These are phyloP conservation scores for Cordyceps cateniannulata DNA, from an alignment of 2,329 filamentous ascomycete genomes.

Conservation along the genomic window DNA sequence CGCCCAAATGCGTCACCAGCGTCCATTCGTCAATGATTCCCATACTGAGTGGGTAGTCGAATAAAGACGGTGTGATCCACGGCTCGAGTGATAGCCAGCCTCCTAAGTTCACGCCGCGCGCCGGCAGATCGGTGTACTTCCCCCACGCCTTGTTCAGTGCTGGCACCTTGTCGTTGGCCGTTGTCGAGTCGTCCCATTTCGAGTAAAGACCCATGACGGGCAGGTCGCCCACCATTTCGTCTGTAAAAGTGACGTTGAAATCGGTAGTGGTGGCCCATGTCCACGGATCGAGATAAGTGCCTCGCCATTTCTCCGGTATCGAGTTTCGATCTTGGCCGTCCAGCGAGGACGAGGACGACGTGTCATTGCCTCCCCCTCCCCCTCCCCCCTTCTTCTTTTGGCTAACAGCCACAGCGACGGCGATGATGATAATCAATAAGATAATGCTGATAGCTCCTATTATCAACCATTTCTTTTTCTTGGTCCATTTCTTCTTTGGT, in stretches of 20 bases:
- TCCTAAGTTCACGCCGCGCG: conserved; percentile 85
- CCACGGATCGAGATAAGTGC: conserved; percentile 79
- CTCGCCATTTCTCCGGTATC: conserved; percentile 61
- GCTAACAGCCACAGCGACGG: conserved; percentile 55
- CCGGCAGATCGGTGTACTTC: conserved; percentile 69
- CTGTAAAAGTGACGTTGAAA: conserved; percentile 93
- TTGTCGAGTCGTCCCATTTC: conserved; percentile 75
- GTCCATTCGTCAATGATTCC: conserved; percentile 85
- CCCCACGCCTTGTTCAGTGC: conserved; percentile 69
- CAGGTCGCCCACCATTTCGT: conserved; percentile 75
- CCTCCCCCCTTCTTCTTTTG: conserved; percentile 45
- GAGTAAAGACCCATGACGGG: conserved; percentile 83
- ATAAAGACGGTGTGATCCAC: conserved; percentile 91
- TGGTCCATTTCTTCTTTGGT: conserved; percentile 39
- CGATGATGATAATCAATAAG: conserved; percentile 58
- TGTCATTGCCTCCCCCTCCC: conserved; percentile 18
- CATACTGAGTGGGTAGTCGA: conserved; percentile 57
- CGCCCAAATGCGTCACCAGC: conserved; percentile 63
- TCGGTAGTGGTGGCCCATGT: conserved; percentile 84
- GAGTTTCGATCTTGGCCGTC: conserved; percentile 45
- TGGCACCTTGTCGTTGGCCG: conserved; percentile 74
- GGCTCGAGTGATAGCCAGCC: conserved; percentile 93
- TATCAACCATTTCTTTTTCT: conserved; percentile 62
- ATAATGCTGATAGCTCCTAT: conserved; percentile 46
- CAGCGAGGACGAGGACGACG: conserved; percentile 32